phyloP scores from a whole-genome alignment of 1,284 basidiomycete genomes.

The Trichosporon faecale region DNA sequence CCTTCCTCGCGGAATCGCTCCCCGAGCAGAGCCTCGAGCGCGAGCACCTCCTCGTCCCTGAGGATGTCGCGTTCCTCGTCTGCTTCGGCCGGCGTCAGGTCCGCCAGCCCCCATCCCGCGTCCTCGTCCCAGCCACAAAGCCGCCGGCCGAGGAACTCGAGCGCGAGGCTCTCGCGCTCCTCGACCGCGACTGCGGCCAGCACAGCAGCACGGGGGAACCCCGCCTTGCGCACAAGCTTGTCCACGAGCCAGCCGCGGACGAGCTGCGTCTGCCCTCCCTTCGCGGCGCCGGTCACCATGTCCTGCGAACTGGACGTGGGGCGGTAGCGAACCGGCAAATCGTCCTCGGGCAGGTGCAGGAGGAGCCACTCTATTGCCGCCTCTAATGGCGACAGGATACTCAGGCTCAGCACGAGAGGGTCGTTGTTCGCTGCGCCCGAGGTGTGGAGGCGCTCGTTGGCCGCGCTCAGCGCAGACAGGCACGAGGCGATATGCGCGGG shows the following conservation, averaged over 20 bases:
- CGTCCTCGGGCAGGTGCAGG: conserved; percentile 56
- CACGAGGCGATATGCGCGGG: conserved; percentile 51
- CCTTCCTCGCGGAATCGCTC: conserved; percentile 48
- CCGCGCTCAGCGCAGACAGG: conserved; percentile 42
- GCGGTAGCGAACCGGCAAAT: conserved; percentile 63
- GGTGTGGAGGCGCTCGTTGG: conserved; percentile 43
- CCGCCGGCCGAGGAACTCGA: conserved; percentile 50
- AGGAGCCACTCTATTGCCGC: conserved; percentile 55
- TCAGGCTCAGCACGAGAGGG: conserved; percentile 53
- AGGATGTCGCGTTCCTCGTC: conserved; percentile 56
- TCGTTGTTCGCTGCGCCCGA: conserved; percentile 25
- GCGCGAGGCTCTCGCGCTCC: conserved; percentile 42
- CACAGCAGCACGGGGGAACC: conserved; percentile 73
- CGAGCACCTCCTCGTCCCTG: conserved; percentile 69
- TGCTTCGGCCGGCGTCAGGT: conserved; percentile 50
- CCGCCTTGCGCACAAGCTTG: conserved; percentile 75
- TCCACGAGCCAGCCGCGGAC: conserved; percentile 79
- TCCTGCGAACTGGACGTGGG: conserved; percentile 64
- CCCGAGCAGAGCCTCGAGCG: conserved; percentile 58
- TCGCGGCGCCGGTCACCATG: conserved; percentile 55
- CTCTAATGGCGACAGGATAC: conserved; percentile 57
- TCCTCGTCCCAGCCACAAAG: conserved; percentile 53
- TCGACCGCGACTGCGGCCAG: conserved; percentile 56
- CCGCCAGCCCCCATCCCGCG: conserved; percentile 52
- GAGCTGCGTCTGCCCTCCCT: conserved; percentile 58